phyloP scores from a whole-genome alignment of 148 eudicot genomes.

The Diospyros lotus region DNA sequence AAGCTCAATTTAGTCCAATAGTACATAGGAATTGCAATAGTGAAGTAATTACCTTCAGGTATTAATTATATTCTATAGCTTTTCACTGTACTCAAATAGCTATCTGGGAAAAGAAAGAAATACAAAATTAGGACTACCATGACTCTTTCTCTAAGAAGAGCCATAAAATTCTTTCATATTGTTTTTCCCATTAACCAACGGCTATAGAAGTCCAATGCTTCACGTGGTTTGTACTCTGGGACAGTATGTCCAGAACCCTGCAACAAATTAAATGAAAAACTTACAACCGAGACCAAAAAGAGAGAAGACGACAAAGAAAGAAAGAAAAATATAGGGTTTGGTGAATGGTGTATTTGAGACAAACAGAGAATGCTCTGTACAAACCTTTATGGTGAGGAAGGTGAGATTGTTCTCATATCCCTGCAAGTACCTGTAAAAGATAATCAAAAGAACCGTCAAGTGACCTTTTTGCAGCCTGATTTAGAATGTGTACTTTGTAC shows the following conservation, averaged over 20 bases:
- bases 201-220: slow-evolving; percentile 54
- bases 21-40: background rate
- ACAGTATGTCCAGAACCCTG: slow-evolving; percentile 88
- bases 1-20: background rate
- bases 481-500: background rate
- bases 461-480: background rate
- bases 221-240: slow-evolving; percentile 77
- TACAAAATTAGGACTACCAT: background rate
- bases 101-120: background rate
- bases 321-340: background rate
- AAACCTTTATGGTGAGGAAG: slow-evolving; percentile 81
- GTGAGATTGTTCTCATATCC: slow-evolving; percentile 81
- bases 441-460: background rate
- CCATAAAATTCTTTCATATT: slow-evolving; percentile 29
- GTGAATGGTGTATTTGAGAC: background rate
- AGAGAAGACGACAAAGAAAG: background rate
- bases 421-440: slow-evolving; percentile 58
- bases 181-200: slow-evolving; percentile 48
- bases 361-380: slow-evolving; percentile 12
- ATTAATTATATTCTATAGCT: background rate
- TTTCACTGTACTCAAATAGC: background rate
- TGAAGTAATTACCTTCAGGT: background rate
- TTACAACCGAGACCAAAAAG: background rate
- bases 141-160: background rate
- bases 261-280: slow-evolving; percentile 10